Evolutionary conservation across 1,139 yeast genomes (phyloP).

Genomic region (Hyphopichia fennica): DNA sequence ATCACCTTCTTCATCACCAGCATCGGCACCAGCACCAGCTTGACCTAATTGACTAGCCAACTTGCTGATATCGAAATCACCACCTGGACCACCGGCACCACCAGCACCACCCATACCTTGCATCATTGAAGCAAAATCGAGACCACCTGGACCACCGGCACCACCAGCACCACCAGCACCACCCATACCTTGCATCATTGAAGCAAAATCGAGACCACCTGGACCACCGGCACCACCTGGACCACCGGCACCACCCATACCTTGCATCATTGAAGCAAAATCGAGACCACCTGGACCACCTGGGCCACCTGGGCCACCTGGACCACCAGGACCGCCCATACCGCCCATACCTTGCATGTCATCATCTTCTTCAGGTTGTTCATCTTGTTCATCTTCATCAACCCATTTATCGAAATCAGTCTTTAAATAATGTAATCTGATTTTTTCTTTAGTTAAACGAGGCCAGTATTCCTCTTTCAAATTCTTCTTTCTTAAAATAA

Average conservation of each 20-base stretch:
- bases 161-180: slow-evolving; percentile 34
- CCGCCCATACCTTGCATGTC: slow-evolving; percentile 32
- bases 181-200: slow-evolving; percentile 18
- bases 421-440: slow-evolving; percentile 70
- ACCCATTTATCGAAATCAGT: slow-evolving; percentile 98
- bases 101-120: slow-evolving; percentile 19
- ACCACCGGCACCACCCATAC: slow-evolving; percentile 32
- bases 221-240: slow-evolving; percentile 28
- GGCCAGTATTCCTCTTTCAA: slow-evolving; percentile 85
- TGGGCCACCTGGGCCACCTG: slow-evolving; percentile 29
- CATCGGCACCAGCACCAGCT: slow-evolving; percentile 27
- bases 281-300: slow-evolving; percentile 29
- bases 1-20: slow-evolving; percentile 31
- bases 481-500: slow-evolving; percentile 70
- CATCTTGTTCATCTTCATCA: slow-evolving; percentile 91
- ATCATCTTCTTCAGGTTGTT: slow-evolving; percentile 47
- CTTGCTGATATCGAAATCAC: slow-evolving; percentile 35
- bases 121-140: slow-evolving; percentile 22
- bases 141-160: slow-evolving; percentile 35
- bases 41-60: slow-evolving; percentile 48
- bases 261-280: slow-evolving; percentile 20
- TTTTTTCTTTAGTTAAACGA: slow-evolving; percentile 75
- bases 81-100: slow-evolving; percentile 31
- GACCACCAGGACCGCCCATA: slow-evolving; percentile 28
- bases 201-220: slow-evolving; percentile 3